Evolutionary conservation across 73 alveolate species (phyloP), one percentile per base, ranked within the genome.

Genomic region (Symbiodinium pilosum): DNA sequence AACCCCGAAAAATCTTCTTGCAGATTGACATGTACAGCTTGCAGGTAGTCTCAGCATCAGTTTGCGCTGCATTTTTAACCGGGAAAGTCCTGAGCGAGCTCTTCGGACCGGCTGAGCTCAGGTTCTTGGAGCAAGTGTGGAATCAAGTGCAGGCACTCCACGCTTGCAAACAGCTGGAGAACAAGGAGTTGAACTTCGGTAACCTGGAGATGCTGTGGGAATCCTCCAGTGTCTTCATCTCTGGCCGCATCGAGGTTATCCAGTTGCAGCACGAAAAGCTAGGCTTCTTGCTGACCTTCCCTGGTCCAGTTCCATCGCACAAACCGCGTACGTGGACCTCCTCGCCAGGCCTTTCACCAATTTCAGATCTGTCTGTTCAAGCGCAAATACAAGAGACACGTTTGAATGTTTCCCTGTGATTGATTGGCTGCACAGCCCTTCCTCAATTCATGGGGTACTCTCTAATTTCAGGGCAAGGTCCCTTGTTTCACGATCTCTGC

Each of bases 21-120:
- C 83, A 87, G 86, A 56, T 87, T 40, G 86, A 87, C 94, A 87
- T 87, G 86, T n/a, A 56, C 32, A 36, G 43, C 43, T 39, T 87
- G 41, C 68, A 56, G 40, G 86, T 87, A 7, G 42, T 36, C 43
- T 47, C 94, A 0, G 94, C 94, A 1, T 87, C 94, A 18, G 94
- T 26, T 41, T 39, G 86, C 30, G 21, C 43, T 28, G 86, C 73
- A 28, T 54, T 54, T 86, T 26, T 87, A 41, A 43, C 44, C 11
- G 94, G 94, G 5, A 64, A 26, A 30, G n/a, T n/a, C n/a, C 59
- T 47, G 21, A 14, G 59, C 14, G 6, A 14, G 59, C 59, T 47
- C 14, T 47, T 47, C 59, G 59, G 59, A 47, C 14, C 59, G 21
- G 21, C 21, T 9, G 81, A 64, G 32, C 12, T 1, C 38, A 5